phyloP scores from a whole-genome alignment of 345 rosid genomes.

The Gossypium herbaceum region DNA sequence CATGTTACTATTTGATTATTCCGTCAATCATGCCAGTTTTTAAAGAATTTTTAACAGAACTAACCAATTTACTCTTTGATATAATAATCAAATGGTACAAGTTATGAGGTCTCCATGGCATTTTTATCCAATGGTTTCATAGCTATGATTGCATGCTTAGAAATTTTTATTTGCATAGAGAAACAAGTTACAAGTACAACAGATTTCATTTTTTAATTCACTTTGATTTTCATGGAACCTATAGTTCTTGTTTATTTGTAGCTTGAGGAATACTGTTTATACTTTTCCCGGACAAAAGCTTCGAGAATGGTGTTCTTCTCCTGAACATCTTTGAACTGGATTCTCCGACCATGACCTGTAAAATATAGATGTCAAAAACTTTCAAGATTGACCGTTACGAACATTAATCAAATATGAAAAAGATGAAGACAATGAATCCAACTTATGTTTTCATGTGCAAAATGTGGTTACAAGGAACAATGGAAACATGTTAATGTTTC shows the following conservation, averaged over 20 bases:
- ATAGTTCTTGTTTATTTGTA: slow-evolving; percentile 1
- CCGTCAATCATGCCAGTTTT: too few relatives aligned
- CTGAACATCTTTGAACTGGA: slow-evolving; percentile 14
- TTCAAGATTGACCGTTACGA: neutral
- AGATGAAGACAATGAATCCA: neutral
- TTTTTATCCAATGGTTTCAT: too few relatives aligned
- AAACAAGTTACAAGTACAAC: neutral
- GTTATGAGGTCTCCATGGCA: too few relatives aligned
- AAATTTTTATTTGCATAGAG: neutral
- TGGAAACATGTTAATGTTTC: neutral
- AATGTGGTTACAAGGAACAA: neutral
- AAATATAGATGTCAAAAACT: neutral
- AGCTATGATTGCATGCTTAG: too few relatives aligned
- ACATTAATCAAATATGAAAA: neutral
- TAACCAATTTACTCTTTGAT: too few relatives aligned
- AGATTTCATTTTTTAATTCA: too few relatives aligned
- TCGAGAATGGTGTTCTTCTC: slow-evolving; percentile 12
- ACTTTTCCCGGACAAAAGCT: slow-evolving; percentile 10
- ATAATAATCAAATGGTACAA: too few relatives aligned
- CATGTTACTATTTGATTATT: too few relatives aligned
- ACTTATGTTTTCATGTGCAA: neutral
- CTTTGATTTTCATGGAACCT: neutral
- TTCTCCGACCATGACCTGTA: slow-evolving; percentile 19
- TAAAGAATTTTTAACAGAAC: too few relatives aligned
- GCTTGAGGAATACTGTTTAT: neutral